phyloP scores from a whole-genome alignment of 1,284 basidiomycete species.

The Cryptococcus sp. region DNA sequence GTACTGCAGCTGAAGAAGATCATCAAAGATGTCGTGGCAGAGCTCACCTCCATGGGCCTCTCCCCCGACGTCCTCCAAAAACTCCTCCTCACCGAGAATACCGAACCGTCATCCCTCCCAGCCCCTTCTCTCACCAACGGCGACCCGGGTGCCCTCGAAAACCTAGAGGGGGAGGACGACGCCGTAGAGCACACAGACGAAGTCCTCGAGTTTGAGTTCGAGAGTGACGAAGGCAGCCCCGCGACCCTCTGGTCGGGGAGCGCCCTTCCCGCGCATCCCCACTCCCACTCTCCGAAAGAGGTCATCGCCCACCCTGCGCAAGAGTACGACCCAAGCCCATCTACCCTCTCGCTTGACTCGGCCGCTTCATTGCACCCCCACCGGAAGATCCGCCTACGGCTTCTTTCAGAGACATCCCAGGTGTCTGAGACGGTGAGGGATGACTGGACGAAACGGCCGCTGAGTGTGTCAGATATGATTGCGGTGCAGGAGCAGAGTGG shows the following conservation, averaged over 20 bases:
- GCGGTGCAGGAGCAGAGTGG: constrained; percentile 8
- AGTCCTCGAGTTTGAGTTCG: constrained; percentile 46
- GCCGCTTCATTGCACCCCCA: constrained; percentile 13
- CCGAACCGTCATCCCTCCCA: background rate
- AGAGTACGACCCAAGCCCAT: background rate
- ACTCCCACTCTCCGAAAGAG: constrained; percentile 18
- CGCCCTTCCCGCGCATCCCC: background rate
- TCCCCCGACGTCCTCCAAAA: constrained; percentile 59
- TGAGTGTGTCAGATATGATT: constrained; percentile 37
- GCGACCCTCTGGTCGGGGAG: constrained; percentile 1
- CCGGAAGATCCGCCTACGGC: constrained; percentile 32
- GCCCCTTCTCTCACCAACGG: background rate
- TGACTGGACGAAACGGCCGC: constrained; percentile 17
- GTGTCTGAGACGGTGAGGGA: constrained; percentile 1
- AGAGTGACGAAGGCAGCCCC: constrained; percentile 30
- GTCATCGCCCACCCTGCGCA: constrained; percentile 31
- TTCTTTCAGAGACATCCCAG: constrained; percentile 21
- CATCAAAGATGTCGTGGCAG: constrained; percentile 78
- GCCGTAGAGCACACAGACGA: constrained; percentile 22
- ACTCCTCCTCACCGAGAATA: constrained; percentile 49
- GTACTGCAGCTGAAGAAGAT: constrained; percentile 78
- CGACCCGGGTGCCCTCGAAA: background rate
- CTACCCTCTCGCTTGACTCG: too few relatives aligned
- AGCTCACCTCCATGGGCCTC: constrained; percentile 75
- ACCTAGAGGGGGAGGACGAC: background rate